A percentile compares a stretch with the other conserved stretches of the same genome.
Evolutionary conservation across 352 stramenopile species (phyloP).

Genomic region (Pythium utonaiense): DNA sequence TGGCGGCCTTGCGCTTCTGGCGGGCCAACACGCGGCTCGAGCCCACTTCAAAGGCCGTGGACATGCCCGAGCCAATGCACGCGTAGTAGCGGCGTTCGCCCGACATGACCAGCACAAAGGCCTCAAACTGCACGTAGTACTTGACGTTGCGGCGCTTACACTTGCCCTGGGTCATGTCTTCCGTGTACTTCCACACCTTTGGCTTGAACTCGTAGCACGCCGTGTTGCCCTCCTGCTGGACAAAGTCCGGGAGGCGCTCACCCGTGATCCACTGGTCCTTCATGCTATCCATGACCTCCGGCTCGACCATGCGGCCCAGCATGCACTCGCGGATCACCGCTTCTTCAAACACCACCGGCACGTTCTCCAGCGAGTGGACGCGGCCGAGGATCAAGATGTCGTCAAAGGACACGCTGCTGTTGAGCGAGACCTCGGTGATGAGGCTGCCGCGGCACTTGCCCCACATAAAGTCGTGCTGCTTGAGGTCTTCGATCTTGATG

Average conservation of each 20-base stretch:
- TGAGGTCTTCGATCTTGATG: conserved; percentile 87
- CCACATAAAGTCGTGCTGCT: conserved; percentile 90
- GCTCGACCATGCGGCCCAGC: conserved; percentile 71
- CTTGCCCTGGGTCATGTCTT: conserved; percentile 87
- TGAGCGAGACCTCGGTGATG: conserved; percentile 79
- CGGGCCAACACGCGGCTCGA: conserved; percentile 78
- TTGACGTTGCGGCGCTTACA: conserved; percentile 87
- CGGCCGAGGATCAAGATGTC: conserved; percentile 76
- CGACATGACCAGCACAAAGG: conserved; percentile 70
- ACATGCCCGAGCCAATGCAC: conserved; percentile 85
- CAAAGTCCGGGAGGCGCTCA: conserved; percentile 80
- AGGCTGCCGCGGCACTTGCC: conserved; percentile 84
- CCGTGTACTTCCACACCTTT: conserved; percentile 88
- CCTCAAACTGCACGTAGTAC: conserved; percentile 88
- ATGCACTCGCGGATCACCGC: conserved; percentile 83
- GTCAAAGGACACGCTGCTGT: conserved; percentile 78
- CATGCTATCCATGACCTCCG: conserved; percentile 77
- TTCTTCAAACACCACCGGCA: conserved; percentile 81
- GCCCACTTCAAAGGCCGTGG: conserved; percentile 80
- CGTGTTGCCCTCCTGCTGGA: conserved; percentile 66
- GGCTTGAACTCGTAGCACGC: conserved; percentile 87
- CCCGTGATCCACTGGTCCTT: conserved; percentile 86
- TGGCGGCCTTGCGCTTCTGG: conserved; percentile 80
- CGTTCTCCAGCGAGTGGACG: conserved; percentile 83
- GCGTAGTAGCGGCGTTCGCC: conserved; percentile 79